Evolutionary conservation across 345 rosid genomes (phyloP).

Genomic region (Bruguiera sexangula): DNA sequence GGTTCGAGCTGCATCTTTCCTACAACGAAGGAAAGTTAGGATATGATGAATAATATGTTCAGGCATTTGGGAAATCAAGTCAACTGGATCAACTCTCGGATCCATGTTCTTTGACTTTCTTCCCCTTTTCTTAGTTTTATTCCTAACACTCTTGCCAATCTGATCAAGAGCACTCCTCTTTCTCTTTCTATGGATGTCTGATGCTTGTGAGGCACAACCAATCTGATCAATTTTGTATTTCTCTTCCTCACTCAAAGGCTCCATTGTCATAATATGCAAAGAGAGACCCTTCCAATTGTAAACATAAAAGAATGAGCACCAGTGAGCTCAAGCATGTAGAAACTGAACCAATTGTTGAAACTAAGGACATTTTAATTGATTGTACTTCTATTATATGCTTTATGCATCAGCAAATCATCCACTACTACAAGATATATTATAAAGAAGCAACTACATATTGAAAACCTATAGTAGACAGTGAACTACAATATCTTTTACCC

Average conservation of each 20-base stretch:
- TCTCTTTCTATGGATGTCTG: constrained; percentile 6
- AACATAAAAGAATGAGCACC: not conserved
- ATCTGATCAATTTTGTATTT: not conserved
- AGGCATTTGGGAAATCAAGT: constrained; percentile 33
- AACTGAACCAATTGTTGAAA: not conserved
- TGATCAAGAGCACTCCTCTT: constrained; percentile 12
- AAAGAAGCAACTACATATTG: too few species aligned
- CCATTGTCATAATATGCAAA: constrained; percentile 11
- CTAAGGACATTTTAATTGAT: too few species aligned
- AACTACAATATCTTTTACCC: too few species aligned
- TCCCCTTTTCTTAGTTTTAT: constrained; percentile 12
- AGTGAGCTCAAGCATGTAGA: not conserved
- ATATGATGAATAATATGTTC: constrained; percentile 33
- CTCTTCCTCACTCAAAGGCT: constrained; percentile 1
- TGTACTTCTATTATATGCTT: too few species aligned
- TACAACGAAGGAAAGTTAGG: constrained; percentile 25
- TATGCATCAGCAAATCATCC: too few species aligned
- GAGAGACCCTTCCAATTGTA: not conserved
- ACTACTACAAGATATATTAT: too few species aligned
- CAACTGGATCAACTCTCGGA: constrained; percentile 11
- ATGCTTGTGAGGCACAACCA: constrained; percentile 5
- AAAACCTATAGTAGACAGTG: too few species aligned
- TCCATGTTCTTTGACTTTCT: constrained; percentile 1
- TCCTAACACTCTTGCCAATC: constrained; percentile 6
- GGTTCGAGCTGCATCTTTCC: constrained; percentile 37